Evolutionary conservation across 495 filamentous ascomycete species (phyloP), one percentile per base, ranked within the genome.

Genomic region (Talaromyces wortmannii): DNA sequence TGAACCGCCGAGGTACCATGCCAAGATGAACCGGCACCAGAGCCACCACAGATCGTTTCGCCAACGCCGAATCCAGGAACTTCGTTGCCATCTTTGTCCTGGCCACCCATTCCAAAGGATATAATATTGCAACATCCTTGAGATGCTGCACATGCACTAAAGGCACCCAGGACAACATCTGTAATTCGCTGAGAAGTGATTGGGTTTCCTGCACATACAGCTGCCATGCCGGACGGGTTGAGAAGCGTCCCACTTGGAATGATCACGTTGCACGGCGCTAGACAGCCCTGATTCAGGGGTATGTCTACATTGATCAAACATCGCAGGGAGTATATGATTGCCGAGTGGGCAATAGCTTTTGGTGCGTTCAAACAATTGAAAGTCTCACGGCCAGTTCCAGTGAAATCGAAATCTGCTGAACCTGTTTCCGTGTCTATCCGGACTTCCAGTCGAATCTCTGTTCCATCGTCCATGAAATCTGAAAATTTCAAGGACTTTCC

Each of bases 201-300:
- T n/a, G 97, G 92, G 67, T 98, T 98, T 40, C 94, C 94, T 40
- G 92, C 94, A 0, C 97, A 92, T 0, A 98, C 94, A 0, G 94
- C 94, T 7, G 94, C 91, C 45, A 86, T 86, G 56, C 88, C 86
- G 1, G 88, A 91, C 1, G 94, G 94, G 0, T 86, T 90, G 15
- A 98, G 79, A 57, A 98, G 88, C 47, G 85, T 90, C 53, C 83
- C 81, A 4, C 83, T 79, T 3, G 94, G 94, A 44, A 98, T 95
- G 44, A 79, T 82, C 63, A 98, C 89, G 54, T 83, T 80, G 67
- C 97, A 88, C 4, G 94, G 94, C 48, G 82, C 85, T 6, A 98
- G 78, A 60, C 94, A 98, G 58, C 94, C 94, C 71, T 98, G 94
- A 73, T 98, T 98, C n/a, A 98, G 81, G 0, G 94, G 94, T 29